Evolutionary conservation across 2,329 filamentous ascomycete species (phyloP), one percentile per base, ranked within the genome.

Genomic region (Ophiostoma triangulosporum): DNA sequence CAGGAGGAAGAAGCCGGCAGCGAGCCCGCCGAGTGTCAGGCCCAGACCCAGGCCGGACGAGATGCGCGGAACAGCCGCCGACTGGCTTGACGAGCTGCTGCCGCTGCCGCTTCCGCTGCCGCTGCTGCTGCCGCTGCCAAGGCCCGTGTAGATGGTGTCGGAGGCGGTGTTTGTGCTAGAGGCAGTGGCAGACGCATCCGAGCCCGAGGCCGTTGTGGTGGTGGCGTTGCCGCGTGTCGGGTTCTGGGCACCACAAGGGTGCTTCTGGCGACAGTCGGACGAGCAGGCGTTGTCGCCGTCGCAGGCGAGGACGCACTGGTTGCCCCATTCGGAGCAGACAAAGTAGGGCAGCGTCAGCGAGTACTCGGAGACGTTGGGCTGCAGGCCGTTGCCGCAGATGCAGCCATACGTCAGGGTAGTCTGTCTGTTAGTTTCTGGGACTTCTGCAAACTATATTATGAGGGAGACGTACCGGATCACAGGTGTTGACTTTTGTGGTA

Each of bases 261-360:
- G 72, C 57, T 89, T 70, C 61, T 77, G 62, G 53, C 76, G 73
- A 71, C 86, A 90, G 53, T 68, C 61, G 56, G 69, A 67, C n/a
- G 75, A 66, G 65, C 86, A 89, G 60, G 74, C 73, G 67, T 83
- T 72, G 58, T 68, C 64, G 50, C 63, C 56, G 32, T 68, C 70
- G 68, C 85, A 89, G 55, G 57, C 67, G 2, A 59, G 63, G 12
- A 84, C 80, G 65, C 84, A 88, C 68, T 88, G 78, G 65, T 71
- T 80, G 61, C 79, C 83, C 75, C 77, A 88, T 68, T 84, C 75
- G 48, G 74, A 75, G 76, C 86, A 93, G 61, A 81, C 75, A 70
- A 82, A 87, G 75, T 80, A 91, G 32, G 87, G 86, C 26, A 93
- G 73, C 1, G 86, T 90, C 61, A 88, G 75, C 20, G 82, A 83